These are phyloP conservation scores for Glomus cerebriforme DNA, from an alignment of 192 early-diverging fungal genomes.

Conservation along the genomic window DNA sequence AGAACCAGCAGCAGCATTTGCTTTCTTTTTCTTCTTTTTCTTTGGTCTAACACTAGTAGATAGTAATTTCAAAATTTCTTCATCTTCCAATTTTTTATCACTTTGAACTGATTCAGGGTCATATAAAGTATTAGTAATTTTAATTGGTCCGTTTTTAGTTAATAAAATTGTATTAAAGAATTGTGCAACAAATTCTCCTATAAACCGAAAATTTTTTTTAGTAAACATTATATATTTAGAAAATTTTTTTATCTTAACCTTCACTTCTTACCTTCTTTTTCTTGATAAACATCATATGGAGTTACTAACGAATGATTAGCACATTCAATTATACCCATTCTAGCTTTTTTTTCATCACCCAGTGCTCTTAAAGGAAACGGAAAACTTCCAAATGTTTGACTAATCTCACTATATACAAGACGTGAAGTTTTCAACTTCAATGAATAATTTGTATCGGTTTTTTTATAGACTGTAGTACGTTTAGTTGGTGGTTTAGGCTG, in stretches of 20 bases:
- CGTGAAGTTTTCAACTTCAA: slow-evolving; percentile 89
- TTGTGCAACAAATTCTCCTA: slow-evolving; percentile 80
- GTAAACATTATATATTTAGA: neutral
- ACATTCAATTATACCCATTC: slow-evolving; percentile 91
- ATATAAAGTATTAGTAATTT: slow-evolving; percentile 78
- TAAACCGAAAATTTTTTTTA: neutral
- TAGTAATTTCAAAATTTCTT: slow-evolving; percentile 76
- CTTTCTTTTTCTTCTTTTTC: slow-evolving; percentile 57
- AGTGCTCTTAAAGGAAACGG: slow-evolving; percentile 85
- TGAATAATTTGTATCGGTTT: slow-evolving; percentile 75
- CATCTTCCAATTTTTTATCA: slow-evolving; percentile 84
- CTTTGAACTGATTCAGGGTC: slow-evolving; percentile 77
- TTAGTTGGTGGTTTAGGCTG: slow-evolving; percentile 31
- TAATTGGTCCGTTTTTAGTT: slow-evolving; percentile 82
- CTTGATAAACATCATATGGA: slow-evolving; percentile 83
- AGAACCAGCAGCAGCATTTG: slow-evolving; percentile 39
- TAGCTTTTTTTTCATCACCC: slow-evolving; percentile 89
- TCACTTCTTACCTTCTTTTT: slow-evolving; percentile 68
- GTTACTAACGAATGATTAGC: slow-evolving; percentile 77
- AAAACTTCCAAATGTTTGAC: slow-evolving; percentile 79
- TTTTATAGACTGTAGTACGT: slow-evolving; percentile 92
- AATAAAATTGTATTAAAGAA: slow-evolving; percentile 92
- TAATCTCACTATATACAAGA: slow-evolving; percentile 70
- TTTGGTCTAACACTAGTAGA: slow-evolving; percentile 51
- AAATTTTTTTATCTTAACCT: no score